Percentiles rank a stretch among this genome's conserved stretches.
Evolutionary conservation across 441 rosid species (phyloP).

Genomic region (Eutrema salsugineum): DNA sequence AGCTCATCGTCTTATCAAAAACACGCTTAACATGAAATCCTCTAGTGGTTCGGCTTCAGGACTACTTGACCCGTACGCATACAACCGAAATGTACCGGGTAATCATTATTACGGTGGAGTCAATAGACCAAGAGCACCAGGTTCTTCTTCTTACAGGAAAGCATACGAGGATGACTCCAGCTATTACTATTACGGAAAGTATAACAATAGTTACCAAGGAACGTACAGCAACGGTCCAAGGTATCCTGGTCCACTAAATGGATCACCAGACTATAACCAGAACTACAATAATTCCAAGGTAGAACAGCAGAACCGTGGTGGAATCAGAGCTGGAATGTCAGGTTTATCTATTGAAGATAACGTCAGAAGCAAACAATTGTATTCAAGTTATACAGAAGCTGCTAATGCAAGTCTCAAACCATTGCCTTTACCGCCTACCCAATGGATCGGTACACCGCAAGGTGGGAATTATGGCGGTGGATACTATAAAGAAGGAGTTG

Average conservation of each 20-base stretch:
- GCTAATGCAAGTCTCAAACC: slow-evolving; percentile 37
- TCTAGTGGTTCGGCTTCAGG: slow-evolving; percentile 49
- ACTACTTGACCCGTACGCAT: slow-evolving; percentile 40
- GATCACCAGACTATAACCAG: slow-evolving; percentile 42
- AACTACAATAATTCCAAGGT: slow-evolving; percentile 36
- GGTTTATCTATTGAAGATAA: slow-evolving; percentile 51
- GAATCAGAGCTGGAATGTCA: slow-evolving; percentile 46
- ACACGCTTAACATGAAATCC: slow-evolving; percentile 70
- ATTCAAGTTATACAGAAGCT: slow-evolving; percentile 32
- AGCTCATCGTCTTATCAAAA: slow-evolving; percentile 96
- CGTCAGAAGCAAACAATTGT: slow-evolving; percentile 31
- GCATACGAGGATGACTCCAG: slow-evolving; percentile 44
- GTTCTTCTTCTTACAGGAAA: slow-evolving; percentile 54
- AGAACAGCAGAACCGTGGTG: slow-evolving; percentile 48
- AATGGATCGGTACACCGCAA: slow-evolving; percentile 47
- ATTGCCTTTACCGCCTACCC: slow-evolving; percentile 62
- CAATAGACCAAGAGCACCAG: slow-evolving; percentile 58
- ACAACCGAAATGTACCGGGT: slow-evolving; percentile 39
- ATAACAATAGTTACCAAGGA: slow-evolving; percentile 39
- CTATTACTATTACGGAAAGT: slow-evolving; percentile 40
- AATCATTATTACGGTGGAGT: slow-evolving; percentile 30
- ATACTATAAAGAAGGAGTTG: slow-evolving; percentile 38
- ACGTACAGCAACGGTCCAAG: slow-evolving; percentile 40
- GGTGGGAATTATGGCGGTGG: slow-evolving; percentile 36
- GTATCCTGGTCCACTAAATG: slow-evolving; percentile 41